Base-by-base conservation (phyloP, 345 rosid genomes). In the Leavenworthia alabamica region DNA sequence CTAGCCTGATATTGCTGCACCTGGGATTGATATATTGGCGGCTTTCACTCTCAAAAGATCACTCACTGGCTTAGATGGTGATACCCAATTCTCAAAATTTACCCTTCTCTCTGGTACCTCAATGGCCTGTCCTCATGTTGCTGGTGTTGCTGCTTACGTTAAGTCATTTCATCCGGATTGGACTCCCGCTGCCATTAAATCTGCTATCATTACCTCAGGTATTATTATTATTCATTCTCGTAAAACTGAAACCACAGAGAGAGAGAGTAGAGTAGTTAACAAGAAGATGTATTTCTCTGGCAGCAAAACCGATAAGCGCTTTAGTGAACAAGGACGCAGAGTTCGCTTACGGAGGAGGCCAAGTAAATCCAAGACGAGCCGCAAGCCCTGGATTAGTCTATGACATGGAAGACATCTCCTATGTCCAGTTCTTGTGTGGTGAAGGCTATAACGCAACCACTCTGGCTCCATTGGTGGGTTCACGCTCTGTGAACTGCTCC, bases 1-100 rank as follows among this genome's bases (percentile, higher is more conserved):
- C 12, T 86, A 91, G 96, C 98, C 98, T 19, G 98, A 91, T 62
- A 75, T 91, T 39, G 83, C 87, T 22, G 98, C 96, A 16, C 96
- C 98, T 2, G 96, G 97, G 23, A 45, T 86, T 48, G 84, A 83
- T 73, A 86, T 89, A 43, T 73, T 91, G 74, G 98, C 96, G 13
- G 77, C 98, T 1, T 91, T 79, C 75, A 91, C 95, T n/a, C 95
- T 75, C 3, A 7, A 80, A 76, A 83, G 67, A 47, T 76, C 98
- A 11, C 80, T 91, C 44, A 91, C 96, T 0, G 98, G 98, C 12
- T 36, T 76, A 51, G 78, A 73, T 76, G 98, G 96, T 1, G 98
- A 91, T 71, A 88, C 88, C 9, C 96, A 80, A 23, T 68, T 72
- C 75, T 82, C 96, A 3, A 76, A 81, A 56, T 91, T 81, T 67